Conservation (phyloP, 805 yeast genomes). For the Candida berthetii region DNA sequence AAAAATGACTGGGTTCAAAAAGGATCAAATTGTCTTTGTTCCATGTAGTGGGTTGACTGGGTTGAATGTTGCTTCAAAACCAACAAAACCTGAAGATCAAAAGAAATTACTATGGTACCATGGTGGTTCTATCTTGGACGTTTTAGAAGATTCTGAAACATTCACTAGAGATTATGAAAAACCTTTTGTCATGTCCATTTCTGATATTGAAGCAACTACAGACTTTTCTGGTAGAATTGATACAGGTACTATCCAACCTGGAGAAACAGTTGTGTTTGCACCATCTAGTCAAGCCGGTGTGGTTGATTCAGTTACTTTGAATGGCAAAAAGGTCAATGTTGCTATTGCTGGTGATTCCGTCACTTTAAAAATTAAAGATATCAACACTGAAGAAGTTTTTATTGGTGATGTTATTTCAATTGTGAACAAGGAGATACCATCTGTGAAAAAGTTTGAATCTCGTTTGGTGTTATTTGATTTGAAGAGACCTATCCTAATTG, state of each 20-base stretch:
- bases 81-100: conserved; percentile 60
- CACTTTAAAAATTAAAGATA: conserved; percentile 88
- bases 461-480: conserved; percentile 86
- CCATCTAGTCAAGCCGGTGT: conserved; percentile 89
- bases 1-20: conserved; percentile 83
- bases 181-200: conserved; percentile 86
- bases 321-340: conserved; percentile 72
- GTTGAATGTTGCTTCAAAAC: conserved; percentile 82
- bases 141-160: conserved; percentile 79
- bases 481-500: conserved; percentile 88
- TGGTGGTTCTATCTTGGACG: conserved; percentile 82
- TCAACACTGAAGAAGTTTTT: conserved; percentile 82
- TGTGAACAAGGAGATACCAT: conserved; percentile 85
- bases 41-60: conserved; percentile 93
- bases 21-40: conserved; percentile 78
- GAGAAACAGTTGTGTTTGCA: conserved; percentile 85
- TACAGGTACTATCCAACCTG: conserved; percentile 88
- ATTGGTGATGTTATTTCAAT: conserved; percentile 93
- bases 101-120: conserved; percentile 25
- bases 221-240: conserved; percentile 94
- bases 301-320: conserved; percentile 87
- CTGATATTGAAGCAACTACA: conserved; percentile 86
- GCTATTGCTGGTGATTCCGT: conserved; percentile 92
- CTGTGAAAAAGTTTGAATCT: conserved; percentile 70
- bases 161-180: conserved; percentile 78